Percentiles rank a stretch among this genome's conserved stretches.
Conservation (phyloP, 176 grass and related monocot genomes). For the Zoysia japonica region DNA sequence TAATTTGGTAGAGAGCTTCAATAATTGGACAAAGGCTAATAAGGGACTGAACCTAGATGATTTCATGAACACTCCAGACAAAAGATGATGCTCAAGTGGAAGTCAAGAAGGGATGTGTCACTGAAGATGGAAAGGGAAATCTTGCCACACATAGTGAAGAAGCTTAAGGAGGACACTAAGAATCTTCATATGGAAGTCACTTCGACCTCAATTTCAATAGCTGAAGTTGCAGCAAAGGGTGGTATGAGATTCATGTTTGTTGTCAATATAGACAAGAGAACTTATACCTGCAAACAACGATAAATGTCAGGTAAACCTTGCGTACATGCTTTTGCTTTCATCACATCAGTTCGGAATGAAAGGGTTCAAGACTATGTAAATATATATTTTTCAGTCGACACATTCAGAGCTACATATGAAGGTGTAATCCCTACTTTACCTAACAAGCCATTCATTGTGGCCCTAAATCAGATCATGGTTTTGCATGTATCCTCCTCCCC, state of each 20-base stretch:
- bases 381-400: not conserved
- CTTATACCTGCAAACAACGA: not conserved
- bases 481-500: not conserved
- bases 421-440: not conserved
- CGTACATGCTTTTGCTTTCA: not conserved
- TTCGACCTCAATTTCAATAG: not conserved
- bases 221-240: not conserved
- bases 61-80: no score
- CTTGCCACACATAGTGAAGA: not conserved
- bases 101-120: not conserved
- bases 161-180: not conserved
- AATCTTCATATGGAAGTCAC: not conserved
- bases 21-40: no score
- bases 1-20: no score
- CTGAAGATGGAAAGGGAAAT: not conserved
- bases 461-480: not conserved
- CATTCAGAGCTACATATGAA: not conserved
- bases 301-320: not conserved
- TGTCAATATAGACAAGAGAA: not conserved
- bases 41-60: no score
- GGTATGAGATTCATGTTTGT: not conserved
- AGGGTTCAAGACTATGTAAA: not conserved
- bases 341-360: not conserved
- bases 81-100: not conserved
- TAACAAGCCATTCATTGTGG: not conserved